These are phyloP conservation scores for Neurospora sp. DNA, from an alignment of 495 filamentous ascomycete species.

Conservation along the genomic window DNA sequence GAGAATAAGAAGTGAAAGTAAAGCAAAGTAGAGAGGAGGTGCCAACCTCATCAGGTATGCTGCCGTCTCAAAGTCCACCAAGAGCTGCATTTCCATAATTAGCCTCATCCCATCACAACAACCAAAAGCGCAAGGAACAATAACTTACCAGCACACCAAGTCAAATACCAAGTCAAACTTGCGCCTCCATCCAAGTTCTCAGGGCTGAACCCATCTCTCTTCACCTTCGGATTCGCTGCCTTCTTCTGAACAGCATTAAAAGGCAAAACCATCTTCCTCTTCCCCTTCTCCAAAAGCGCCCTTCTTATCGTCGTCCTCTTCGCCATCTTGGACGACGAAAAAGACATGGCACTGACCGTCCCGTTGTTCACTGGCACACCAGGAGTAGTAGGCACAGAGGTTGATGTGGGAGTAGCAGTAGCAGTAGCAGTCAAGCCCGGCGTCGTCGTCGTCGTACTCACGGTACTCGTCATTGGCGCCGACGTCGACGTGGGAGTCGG, in stretches of 20 bases:
- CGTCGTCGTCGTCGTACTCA: neutral
- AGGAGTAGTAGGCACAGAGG: neutral
- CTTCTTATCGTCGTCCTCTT: neutral
- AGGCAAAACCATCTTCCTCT: constrained; percentile 7
- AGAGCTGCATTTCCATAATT: neutral
- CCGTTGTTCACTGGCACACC: neutral
- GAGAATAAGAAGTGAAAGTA: neutral
- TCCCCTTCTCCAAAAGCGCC: neutral
- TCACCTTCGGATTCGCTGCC: constrained; percentile 27
- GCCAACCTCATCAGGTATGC: too few species aligned
- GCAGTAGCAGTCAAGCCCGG: neutral
- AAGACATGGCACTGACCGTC: neutral
- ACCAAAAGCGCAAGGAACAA: neutral
- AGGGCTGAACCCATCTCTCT: neutral
- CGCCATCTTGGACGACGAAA: neutral
- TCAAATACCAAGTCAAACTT: constrained; percentile 81
- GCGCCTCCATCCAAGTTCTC: constrained; percentile 60
- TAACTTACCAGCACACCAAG: constrained; percentile 56
- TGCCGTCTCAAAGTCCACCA: neutral
- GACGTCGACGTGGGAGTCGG: neutral
- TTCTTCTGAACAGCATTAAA: constrained; percentile 35
- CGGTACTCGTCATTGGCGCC: neutral
- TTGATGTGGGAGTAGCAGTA: neutral
- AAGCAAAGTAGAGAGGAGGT: too few species aligned
- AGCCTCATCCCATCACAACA: neutral